Conservation (phyloP, 345 rosid genomes). For the Erysimum cheiranthoides region DNA sequence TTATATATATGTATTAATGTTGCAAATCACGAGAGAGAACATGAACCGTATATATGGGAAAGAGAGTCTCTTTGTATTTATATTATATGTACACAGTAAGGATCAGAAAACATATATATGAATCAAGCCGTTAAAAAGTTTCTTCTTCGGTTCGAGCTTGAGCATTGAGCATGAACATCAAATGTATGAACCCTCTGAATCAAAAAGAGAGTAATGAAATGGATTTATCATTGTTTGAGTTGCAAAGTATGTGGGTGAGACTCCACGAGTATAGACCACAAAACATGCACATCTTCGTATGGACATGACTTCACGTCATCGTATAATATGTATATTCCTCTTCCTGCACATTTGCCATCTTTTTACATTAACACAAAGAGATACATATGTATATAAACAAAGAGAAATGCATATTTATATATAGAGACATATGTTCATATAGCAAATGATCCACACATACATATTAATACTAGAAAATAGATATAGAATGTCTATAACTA, state of each 20-base stretch:
- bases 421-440: not conserved
- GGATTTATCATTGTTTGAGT: slow-evolving; percentile 50
- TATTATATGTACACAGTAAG: slow-evolving; percentile 35
- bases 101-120: slow-evolving; percentile 21
- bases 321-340: slow-evolving; percentile 84
- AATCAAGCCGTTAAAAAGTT: slow-evolving; percentile 20
- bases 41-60: slow-evolving; percentile 15
- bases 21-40: not conserved
- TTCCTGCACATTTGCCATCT: slow-evolving; percentile 55
- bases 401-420: not conserved
- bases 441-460: not conserved
- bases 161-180: slow-evolving; percentile 33
- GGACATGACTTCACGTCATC: slow-evolving; percentile 92
- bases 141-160: slow-evolving; percentile 26
- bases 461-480: slow-evolving; percentile 19
- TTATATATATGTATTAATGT: not conserved
- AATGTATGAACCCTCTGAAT: slow-evolving; percentile 24
- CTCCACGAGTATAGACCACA: slow-evolving; percentile 90
- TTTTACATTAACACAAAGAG: slow-evolving; percentile 17
- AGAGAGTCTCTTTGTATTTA: slow-evolving; percentile 38
- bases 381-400: not conserved
- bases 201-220: slow-evolving; percentile 39
- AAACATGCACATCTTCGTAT: slow-evolving; percentile 88
- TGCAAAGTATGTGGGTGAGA: slow-evolving; percentile 62
- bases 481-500: slow-evolving; percentile 5